Evolutionary conservation across 2,329 filamentous ascomycete species (phyloP), one percentile per base, ranked within the genome.

Genomic region (Peltaster fructicola): DNA sequence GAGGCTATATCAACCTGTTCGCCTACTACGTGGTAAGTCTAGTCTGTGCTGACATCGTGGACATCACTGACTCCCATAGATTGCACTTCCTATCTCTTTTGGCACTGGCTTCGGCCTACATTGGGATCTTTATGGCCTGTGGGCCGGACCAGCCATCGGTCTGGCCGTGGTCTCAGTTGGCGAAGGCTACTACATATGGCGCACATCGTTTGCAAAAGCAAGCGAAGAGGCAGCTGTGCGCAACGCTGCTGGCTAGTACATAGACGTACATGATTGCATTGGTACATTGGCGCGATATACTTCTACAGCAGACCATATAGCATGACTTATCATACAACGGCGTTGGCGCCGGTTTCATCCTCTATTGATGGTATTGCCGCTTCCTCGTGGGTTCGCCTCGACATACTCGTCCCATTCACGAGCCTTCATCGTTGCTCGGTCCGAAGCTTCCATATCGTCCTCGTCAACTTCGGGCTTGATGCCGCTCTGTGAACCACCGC

Each of bases 321-420:
- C n/a, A 53, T 20, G 54, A 53, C 54, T 42, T 59, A 53, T 70
- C 74, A 69, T 73, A 73, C 46, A 49, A n/a, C n/a, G n/a, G n/a
- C n/a, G n/a, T n/a, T n/a, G n/a, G 17, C 17, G 17, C 4, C 11
- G 4, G 4, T 12, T 48, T 37, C 46, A 69, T 14, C 79, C 79
- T 56, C 74, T 69, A 50, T 90, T 88, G 33, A 88, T 51, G 2
- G 79, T 88, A 47, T 90, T 90, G 4, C 79, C 79, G 17, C 73
- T 68, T 0, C 79, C 79, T 53, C 74, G 80, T 1, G 81, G 78
- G 47, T 98, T 93, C 3, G 74, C 71, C 50, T 98, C 88, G 14
- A 66, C 74, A 47, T 75, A 98, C 45, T 98, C 85, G 52, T 98
- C 88, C 88, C 88, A 98, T 32, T 74, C 73, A 31, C 88, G 63